Conservation (phyloP, 495 filamentous ascomycete species). For the Neurospora sp. region DNA sequence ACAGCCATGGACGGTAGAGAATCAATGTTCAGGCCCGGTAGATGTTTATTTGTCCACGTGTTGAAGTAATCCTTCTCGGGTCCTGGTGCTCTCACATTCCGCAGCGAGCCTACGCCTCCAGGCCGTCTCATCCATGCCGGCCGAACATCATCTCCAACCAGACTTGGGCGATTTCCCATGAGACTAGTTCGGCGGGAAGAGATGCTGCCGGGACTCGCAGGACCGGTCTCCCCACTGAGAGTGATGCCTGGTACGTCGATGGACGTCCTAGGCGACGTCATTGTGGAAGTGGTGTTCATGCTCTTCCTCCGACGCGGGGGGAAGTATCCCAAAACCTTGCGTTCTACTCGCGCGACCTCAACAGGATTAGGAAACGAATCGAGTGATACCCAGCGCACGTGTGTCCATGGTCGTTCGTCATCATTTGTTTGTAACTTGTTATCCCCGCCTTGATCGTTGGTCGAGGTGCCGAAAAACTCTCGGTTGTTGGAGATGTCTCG, state of each 20-base stretch:
- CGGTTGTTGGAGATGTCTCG: constrained; percentile 12
- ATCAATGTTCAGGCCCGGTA: constrained; percentile 59
- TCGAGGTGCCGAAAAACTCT: constrained; percentile 25
- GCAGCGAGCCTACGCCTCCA: constrained; percentile 75
- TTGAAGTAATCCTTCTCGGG: constrained; percentile 74
- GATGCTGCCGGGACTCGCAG: constrained; percentile 24
- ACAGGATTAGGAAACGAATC: constrained; percentile 58
- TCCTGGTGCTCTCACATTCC: constrained; percentile 58
- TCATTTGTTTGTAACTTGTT: constrained; percentile 9
- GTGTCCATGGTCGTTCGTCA: constrained; percentile 58
- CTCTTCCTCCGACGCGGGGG: constrained; percentile 81
- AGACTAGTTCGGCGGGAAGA: constrained; percentile 32
- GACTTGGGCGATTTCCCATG: constrained; percentile 17
- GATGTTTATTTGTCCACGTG: constrained; percentile 63
- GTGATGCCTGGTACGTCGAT: constrained; percentile 43
- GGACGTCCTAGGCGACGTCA: constrained; percentile 54
- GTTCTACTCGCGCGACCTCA: constrained; percentile 78
- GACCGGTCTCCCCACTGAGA: constrained; percentile 23
- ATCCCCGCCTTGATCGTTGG: constrained; percentile 14
- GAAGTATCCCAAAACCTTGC: constrained; percentile 79
- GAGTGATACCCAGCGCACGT: constrained; percentile 77
- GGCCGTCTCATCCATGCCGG: constrained; percentile 60
- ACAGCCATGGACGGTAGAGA: constrained; percentile 43
- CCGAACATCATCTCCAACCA: constrained; percentile 17
- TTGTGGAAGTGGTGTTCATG: constrained; percentile 40